Evolutionary conservation across 345 rosid species (phyloP), one percentile per base, ranked within the genome.

Genomic region (Salix viminalis): DNA sequence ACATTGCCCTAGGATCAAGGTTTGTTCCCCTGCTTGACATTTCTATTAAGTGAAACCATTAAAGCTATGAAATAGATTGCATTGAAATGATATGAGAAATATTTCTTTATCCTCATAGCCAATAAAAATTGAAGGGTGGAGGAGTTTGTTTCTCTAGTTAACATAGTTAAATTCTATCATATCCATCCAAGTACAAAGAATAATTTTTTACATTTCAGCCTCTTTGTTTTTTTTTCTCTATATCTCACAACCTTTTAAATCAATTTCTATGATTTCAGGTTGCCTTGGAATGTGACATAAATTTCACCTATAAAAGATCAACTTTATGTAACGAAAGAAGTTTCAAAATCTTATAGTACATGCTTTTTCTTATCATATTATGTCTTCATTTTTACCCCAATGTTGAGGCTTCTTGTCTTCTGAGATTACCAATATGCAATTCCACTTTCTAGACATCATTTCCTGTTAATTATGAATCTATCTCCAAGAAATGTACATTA

Each of bases 1-100:
- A 76, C 78, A 52, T 75, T 76, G 67, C 84, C 83, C n/a, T n/a
- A 82, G 76, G 69, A 70, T 86, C 41, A 80, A 82, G 85, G 80
- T 83, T 56, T 44, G 76, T 19, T 68, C 13, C 5, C 4, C 24
- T 65, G 37, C 1, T 8, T 56, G 4, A 0, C 4, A 8, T 56
- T 56, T 34, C n/a, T 1, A 56, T 56, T n/a, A n/a, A n/a, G 26
- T 56, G 24, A 56, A 56, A n/a, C 26, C 23, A 9, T 56, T 56
- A 56, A 1, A 7, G 26, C n/a, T 23, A 11, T 56, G 23, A n/a
- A 41, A 21, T 0, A 3, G 3, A n/a, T 56, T n/a, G 14, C 62
- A 21, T 56, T 56, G 13, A n/a, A 56, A 56, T 56, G 26, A n/a
- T 3, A 21, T 10, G 62, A 23, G 26, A 9, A 23, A 2, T 52